Evolutionary conservation across 345 rosid genomes (phyloP).

Genomic region (Eucalyptus grandis): DNA sequence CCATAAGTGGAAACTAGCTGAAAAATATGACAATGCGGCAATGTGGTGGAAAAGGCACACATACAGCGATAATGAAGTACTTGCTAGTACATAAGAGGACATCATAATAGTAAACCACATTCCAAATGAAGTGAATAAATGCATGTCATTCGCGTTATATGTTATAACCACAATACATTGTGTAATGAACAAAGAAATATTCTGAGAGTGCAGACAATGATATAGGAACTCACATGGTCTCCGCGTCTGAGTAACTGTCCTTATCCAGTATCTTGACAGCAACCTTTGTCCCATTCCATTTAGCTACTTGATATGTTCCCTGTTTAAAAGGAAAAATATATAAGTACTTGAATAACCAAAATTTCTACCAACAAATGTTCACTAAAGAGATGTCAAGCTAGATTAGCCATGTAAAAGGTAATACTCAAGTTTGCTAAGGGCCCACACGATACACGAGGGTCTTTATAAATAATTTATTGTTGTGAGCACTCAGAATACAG

Average conservation of each 20-base stretch:
- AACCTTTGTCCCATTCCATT: conserved; percentile 97
- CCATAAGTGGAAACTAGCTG: background rate
- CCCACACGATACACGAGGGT: background rate
- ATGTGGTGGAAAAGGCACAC: background rate
- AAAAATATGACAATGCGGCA: background rate
- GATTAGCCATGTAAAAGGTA: background rate
- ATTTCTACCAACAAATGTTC: background rate
- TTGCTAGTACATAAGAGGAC: background rate
- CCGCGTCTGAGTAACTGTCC: conserved; percentile 57
- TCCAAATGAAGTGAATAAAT: background rate
- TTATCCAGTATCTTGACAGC: conserved; percentile 81
- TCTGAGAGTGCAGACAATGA: background rate
- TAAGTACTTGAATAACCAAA: background rate
- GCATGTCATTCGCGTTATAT: background rate
- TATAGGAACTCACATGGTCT: conserved; percentile 43
- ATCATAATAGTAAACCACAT: background rate
- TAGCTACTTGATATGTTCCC: conserved; percentile 96
- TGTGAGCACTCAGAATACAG: background rate
- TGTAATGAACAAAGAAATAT: background rate
- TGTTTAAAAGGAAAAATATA: conserved; percentile 2
- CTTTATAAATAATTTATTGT: background rate
- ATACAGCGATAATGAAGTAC: background rate
- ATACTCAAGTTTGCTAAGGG: background rate
- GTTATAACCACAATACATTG: background rate
- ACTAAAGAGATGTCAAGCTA: background rate